Evolutionary conservation across 805 yeast species (phyloP), one percentile per base, ranked within the genome.

Genomic region (Candida nitratophila): DNA sequence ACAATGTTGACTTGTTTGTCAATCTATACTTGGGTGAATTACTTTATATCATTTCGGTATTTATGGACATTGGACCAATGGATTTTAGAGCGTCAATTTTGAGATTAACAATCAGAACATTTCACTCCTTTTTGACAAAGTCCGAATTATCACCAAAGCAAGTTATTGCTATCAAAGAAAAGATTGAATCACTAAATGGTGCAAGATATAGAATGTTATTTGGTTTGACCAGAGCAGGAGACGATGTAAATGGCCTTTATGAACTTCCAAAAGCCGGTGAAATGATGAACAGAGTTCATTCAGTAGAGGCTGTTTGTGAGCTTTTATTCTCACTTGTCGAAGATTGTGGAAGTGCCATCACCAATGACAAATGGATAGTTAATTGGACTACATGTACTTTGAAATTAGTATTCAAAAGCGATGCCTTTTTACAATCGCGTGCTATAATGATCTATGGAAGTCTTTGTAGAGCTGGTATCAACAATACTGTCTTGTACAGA

Each of bases 371-470:
- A 29, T 83, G 88, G 83, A 69, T 77, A 49, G 65, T 79, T 6
- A 73, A 81, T 47, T 86, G 88, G 84, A 74, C 76, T 47, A 71
- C 83, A 32, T 73, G 76, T 50, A 75, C 83, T 4, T 67, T 81
- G 47, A 81, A 78, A 49, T 74, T 85, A 17, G 80, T 86, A 0
- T 79, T 81, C 54, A 65, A 68, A 39, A 61, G 68, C 3, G 69
- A 71, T 22, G 76, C 86, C 0, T 73, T 81, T 32, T 69, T 85
- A 41, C 86, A 84, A 52, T 76, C 78, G 5, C 69, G 91, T 44
- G 86, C 89, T 0, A 65, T 82, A 48, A 65, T 86, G 49, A 74
- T 85, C 6, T 69, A 86, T 16, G 93, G 96, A 34, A 77, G 83
- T 32, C 60, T 87, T 37, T 73, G 86, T 0, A 76, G 76, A 47